A percentile compares a stretch with the other conserved stretches of the same genome.
phyloP scores from a whole-genome alignment of 108 stramenopile genomes.

The Schizochytrium sp. region DNA sequence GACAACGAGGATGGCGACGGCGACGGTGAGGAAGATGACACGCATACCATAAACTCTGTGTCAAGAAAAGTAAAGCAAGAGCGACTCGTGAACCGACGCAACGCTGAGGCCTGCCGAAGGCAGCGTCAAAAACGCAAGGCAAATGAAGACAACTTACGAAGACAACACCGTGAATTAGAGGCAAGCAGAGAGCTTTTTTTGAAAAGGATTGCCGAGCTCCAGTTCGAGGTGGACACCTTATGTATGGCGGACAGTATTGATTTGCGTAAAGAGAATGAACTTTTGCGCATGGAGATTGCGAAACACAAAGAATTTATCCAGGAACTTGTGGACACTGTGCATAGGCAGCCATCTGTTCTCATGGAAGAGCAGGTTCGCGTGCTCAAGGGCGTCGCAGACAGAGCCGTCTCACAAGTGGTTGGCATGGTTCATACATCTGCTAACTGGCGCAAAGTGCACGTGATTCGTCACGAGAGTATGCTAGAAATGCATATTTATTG shows the following conservation, averaged over 20 bases:
- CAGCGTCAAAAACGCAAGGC: not conserved
- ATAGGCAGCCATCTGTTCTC: too few species aligned
- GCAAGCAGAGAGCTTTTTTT: not conserved
- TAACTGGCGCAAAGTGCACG: too few species aligned
- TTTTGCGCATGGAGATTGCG: slow-evolving; percentile 14
- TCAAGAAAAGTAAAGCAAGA: too few species aligned
- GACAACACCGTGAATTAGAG: not conserved
- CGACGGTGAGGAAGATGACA: too few species aligned
- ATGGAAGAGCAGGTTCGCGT: too few species aligned
- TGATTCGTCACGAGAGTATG: too few species aligned
- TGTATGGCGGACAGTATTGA: not conserved
- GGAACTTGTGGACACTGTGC: not conserved
- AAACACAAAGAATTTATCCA: slow-evolving; percentile 39
- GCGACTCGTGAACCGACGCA: not conserved
- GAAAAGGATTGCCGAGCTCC: slow-evolving; percentile 14
- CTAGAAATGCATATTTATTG: too few species aligned
- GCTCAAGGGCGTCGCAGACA: too few species aligned
- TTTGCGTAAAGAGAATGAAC: slow-evolving; percentile 5
- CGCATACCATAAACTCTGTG: too few species aligned
- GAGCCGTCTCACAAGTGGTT: too few species aligned
- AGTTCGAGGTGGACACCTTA: slow-evolving; percentile 29
- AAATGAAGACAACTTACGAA: not conserved
- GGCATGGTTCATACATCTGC: too few species aligned
- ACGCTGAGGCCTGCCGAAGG: not conserved
- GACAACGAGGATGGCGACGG: too few species aligned